Base-by-base conservation (phyloP, 805 yeast genomes). In the Yamadazyma paraphyllophila region DNA sequence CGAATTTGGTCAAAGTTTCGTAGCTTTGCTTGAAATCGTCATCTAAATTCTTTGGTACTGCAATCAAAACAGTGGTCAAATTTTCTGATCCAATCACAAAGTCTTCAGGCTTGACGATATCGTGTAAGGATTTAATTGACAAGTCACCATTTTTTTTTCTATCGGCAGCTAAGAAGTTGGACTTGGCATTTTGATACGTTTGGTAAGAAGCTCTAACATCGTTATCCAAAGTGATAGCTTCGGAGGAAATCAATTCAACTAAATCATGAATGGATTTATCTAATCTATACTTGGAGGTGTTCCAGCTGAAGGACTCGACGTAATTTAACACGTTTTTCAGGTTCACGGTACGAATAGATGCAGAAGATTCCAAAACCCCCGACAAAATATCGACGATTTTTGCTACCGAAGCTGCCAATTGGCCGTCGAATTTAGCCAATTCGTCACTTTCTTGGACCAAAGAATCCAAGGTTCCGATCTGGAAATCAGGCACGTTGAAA, bases 81-180 rank as follows among this genome's bases (percentile, higher is more conserved):
- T 91, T 88, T 51, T 92, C 98, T 5, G 96, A 86, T 56, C 82
- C 80, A 53, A 86, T 72, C 12, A 94, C 91, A 63, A 94, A 88
- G 59, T 94, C 89, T 43, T 82, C 81, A 9, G 89, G 85, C 43
- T 79, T 78, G 42, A 94, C 97, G 45, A 92, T 78, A 59, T 88
- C 94, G 62, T 92, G 97, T 50, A 94, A 74, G 3, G 97, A 87
- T 63, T 88, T 83, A 45, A 92, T 91, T 3, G 96, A 84, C 53
- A 94, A 76, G 63, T 94, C 97, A 47, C 99, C 99, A 32, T 88
- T 85, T 65, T 85, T 86, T 69, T 91, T 91, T 60, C 97, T 81
- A 66, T 92, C 96, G 8, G 96, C 92, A 10, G 96, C 90, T 40
- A 83, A 77, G 49, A 90, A 75, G 61, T 83, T 87, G 36, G 95